Conservation (phyloP, 164 flowering plant genomes). For the Dillenia suffruticosa region DNA sequence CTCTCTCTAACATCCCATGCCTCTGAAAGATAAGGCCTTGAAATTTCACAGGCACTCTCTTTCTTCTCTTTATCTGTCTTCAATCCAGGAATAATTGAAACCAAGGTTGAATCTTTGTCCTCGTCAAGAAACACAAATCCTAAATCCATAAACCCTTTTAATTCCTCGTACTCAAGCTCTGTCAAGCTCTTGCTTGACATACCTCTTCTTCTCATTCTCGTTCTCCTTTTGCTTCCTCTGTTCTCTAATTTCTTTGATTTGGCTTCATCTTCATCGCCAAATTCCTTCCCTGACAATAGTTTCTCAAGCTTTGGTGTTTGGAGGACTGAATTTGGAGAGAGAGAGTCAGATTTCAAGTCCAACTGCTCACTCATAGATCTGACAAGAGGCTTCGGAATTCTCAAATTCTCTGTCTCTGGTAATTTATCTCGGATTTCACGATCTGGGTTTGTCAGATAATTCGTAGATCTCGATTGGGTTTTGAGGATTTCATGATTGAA, state of each 20-base stretch:
- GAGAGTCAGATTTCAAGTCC: conserved; percentile 9
- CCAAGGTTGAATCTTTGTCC: conserved; percentile 53
- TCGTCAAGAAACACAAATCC: conserved; percentile 74
- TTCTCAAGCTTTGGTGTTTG: conserved; percentile 32
- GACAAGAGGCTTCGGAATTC: conserved; percentile 19
- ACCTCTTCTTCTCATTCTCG: conserved; percentile 19
- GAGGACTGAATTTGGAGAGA: conserved; percentile 34
- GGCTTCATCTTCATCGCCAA: neutral
- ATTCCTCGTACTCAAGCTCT: conserved; percentile 73
- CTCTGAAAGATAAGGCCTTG: conserved; percentile 80
- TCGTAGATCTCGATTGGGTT: conserved; percentile 6
- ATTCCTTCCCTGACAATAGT: conserved; percentile 46
- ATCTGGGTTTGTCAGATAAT: conserved; percentile 11
- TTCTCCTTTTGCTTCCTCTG: neutral
- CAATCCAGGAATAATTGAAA: conserved; percentile 64
- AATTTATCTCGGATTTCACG: conserved; percentile 7
- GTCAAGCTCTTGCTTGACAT: conserved; percentile 59
- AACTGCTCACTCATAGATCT: conserved; percentile 43
- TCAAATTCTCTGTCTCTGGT: conserved; percentile 11
- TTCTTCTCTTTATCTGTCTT: conserved; percentile 7
- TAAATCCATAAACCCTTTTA: conserved; percentile 83
- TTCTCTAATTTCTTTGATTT: neutral
- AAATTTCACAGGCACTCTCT: conserved; percentile 11
- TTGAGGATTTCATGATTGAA: conserved; percentile 25
- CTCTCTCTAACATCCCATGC: conserved; percentile 47